Percentiles rank a stretch among this genome's conserved stretches.
Evolutionary conservation across 352 stramenopile genomes (phyloP).

Genomic region (Globisporangium lucens): DNA sequence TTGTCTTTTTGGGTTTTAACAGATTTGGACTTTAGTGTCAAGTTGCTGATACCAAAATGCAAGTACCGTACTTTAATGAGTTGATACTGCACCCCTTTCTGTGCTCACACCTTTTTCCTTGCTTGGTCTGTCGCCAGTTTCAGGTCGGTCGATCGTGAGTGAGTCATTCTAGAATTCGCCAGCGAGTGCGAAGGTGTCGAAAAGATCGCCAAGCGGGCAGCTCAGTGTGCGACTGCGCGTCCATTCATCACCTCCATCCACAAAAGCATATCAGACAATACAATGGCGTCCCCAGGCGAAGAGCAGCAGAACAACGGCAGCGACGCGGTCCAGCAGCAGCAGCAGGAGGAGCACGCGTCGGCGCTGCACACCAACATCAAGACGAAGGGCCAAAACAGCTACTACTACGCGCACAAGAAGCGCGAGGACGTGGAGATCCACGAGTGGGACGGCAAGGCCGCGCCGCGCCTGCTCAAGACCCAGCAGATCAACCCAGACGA

Average conservation of each 20-base stretch:
- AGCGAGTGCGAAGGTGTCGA: neutral
- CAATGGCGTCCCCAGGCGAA: constrained; percentile 11
- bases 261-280: neutral
- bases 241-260: neutral
- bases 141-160: neutral
- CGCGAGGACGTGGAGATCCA: constrained; percentile 75
- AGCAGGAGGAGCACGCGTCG: constrained; percentile 24
- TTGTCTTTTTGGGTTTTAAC: too few species aligned
- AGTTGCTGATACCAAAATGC: neutral
- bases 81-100: neutral
- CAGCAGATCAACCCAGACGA: constrained; percentile 29
- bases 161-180: neutral
- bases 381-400: constrained; percentile 79
- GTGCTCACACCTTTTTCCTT: neutral
- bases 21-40: too few species aligned
- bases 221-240: neutral
- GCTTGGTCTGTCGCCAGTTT: too few species aligned
- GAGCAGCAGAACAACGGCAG: neutral
- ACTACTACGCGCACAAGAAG: constrained; percentile 88
- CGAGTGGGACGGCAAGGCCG: constrained; percentile 79
- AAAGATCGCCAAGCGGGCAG: neutral
- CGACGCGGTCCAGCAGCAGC: neutral
- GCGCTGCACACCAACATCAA: constrained; percentile 83
- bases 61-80: neutral
- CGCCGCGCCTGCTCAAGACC: constrained; percentile 71